Evolutionary conservation across 2,329 filamentous ascomycete genomes (phyloP).

Genomic region (Dryadomyces quercus-mongolicae): DNA sequence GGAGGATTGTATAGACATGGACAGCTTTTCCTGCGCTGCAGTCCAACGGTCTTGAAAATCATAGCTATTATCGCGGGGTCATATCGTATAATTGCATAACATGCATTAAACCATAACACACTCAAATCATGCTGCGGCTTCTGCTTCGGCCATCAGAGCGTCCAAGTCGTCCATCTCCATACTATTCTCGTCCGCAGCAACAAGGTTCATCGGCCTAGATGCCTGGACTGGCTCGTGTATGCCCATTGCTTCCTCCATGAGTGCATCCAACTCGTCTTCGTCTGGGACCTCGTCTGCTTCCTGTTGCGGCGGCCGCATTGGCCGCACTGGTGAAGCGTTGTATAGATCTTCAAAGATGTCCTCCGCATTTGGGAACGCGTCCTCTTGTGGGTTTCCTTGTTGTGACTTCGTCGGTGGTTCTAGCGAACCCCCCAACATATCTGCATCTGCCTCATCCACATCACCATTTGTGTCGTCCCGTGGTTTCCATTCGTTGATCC

Average conservation of each 20-base stretch:
- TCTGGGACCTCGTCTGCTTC: slow-evolving; percentile 20
- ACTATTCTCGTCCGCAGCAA: neutral
- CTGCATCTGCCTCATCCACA: slow-evolving; percentile 17
- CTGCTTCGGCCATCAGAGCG: slow-evolving; percentile 26
- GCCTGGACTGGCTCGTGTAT: slow-evolving; percentile 2
- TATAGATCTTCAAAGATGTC: slow-evolving; percentile 22
- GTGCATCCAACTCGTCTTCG: slow-evolving; percentile 35
- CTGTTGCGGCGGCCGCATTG: slow-evolving; percentile 1
- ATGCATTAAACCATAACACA: neutral
- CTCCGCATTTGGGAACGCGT: slow-evolving; percentile 19
- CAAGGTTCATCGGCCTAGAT: slow-evolving; percentile 8
- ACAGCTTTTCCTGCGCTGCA: neutral
- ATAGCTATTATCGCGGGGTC: neutral
- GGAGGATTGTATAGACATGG: neutral
- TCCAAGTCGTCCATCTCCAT: slow-evolving; percentile 30
- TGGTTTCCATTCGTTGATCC: slow-evolving; percentile 68
- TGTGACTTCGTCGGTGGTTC: neutral
- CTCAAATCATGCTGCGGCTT: slow-evolving; percentile 12
- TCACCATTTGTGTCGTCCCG: slow-evolving; percentile 17
- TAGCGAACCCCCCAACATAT: slow-evolving; percentile 1
- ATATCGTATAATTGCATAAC: neutral
- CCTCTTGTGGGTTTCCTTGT: slow-evolving; percentile 13
- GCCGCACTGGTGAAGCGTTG: slow-evolving; percentile 21
- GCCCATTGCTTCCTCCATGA: slow-evolving; percentile 37
- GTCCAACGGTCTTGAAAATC: neutral